Base-by-base conservation (phyloP, 2,329 filamentous ascomycete species). In the Mollisia scopiformis region DNA sequence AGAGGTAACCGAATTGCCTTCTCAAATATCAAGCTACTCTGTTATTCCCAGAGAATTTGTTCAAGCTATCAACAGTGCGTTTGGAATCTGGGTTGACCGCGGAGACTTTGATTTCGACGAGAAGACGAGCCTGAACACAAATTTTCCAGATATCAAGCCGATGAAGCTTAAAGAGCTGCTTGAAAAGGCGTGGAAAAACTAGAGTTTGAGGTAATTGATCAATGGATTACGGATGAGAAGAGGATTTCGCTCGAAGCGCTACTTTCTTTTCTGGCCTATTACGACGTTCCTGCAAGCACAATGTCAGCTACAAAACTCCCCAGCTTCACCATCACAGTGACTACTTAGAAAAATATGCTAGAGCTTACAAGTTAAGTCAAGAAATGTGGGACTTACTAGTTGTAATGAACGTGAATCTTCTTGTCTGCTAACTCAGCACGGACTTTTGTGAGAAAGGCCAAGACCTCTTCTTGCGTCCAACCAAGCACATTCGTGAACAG, bases 11-110 rank as follows among this genome's bases (percentile, higher is more conserved):
- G 47, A 72, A 49, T 57, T 74, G 21, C 72, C 72, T 0, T 56
- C 54, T 37, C 70, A 74, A 21, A 47, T 27, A 7, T 21, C 64
- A 2, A 8, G 66, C 3, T 73, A 73, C 25, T 14, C 53, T 2
- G 60, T 58, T 31, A 59, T 72, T 16, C 66, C 72, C 0, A 72
- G 71, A 49, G 55, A 67, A 23, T n/a, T 55, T 6, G 55, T 73
- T 5, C 67, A 70, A 33, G 62, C 58, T 19, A 59, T 71, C 6
- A 58, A 65, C 16, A 35, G 61, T 1, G 59, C 43, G 10, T 69
- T 71, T 35, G 68, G 61, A 19, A 33, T 63, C 16, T 67, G 57
- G 31, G 59, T 66, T 30, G 51, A 62, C 23, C 5, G 35, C 41
- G 46, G 70, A 14, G 10, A 55, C 25, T 68, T 66, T 27, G 56